Conservation (phyloP, 176 grass and related monocot genomes). For the Zizania latifolia region DNA sequence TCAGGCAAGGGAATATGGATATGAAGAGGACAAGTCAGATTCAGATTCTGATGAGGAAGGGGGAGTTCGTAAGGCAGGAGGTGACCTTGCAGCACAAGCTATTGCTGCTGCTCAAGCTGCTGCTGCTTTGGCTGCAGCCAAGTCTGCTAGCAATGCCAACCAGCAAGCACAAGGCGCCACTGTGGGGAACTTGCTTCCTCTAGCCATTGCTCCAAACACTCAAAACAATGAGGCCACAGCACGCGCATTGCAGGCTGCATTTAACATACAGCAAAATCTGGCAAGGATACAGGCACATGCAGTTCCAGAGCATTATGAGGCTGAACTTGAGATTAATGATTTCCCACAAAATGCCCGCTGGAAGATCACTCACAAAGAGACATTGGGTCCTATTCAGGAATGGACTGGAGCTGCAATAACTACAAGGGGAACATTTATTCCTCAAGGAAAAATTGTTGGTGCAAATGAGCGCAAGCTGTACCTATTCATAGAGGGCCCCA, state of each 20-base stretch:
- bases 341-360: constrained; percentile 93
- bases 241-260: constrained; percentile 84
- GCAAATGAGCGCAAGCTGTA: constrained; percentile 84
- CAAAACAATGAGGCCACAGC: constrained; percentile 71
- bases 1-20: constrained; percentile 91
- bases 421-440: constrained; percentile 75
- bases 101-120: constrained; percentile 61
- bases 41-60: constrained; percentile 91
- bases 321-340: constrained; percentile 94
- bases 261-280: constrained; percentile 78
- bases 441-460: constrained; percentile 75
- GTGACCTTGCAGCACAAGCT: constrained; percentile 55
- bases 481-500: constrained; percentile 82
- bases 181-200: constrained; percentile 43
- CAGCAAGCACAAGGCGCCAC: constrained; percentile 36
- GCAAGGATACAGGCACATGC: constrained; percentile 89
- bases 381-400: constrained; percentile 79
- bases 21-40: constrained; percentile 90
- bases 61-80: constrained; percentile 68
- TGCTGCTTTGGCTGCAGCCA: constrained; percentile 54
- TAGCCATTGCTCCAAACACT: constrained; percentile 36
- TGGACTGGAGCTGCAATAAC: constrained; percentile 90
- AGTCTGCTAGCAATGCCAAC: constrained; percentile 45
- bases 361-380: constrained; percentile 97
- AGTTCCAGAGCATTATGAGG: constrained; percentile 89